Conservation (phyloP, 2,329 filamentous ascomycete genomes). For the Aspergillus fischeri region DNA sequence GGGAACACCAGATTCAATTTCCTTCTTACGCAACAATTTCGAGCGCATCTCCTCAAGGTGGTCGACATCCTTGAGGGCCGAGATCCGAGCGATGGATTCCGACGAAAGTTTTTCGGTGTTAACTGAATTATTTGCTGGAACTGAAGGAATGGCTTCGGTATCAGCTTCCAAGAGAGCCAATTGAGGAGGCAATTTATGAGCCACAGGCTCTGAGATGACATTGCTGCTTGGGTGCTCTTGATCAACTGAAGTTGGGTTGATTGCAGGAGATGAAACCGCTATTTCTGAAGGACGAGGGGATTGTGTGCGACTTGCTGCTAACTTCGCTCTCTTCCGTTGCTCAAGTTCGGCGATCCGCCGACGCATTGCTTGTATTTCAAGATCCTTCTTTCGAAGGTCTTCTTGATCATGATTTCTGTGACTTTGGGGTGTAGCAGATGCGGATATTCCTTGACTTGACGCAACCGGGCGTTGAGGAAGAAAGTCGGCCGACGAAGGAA, state of each 20-base stretch:
- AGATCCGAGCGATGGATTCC: not conserved
- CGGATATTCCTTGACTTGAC: conserved; percentile 38
- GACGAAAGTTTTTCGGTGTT: not conserved
- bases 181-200: not conserved
- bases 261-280: conserved; percentile 16
- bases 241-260: conserved; percentile 9
- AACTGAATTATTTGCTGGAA: conserved; percentile 1
- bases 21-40: conserved; percentile 42
- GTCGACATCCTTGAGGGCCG: conserved; percentile 2
- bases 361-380: conserved; percentile 46
- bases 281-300: conserved; percentile 29
- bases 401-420: conserved; percentile 36
- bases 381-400: conserved; percentile 45
- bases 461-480: conserved; percentile 37
- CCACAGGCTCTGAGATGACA: not conserved
- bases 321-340: conserved; percentile 40
- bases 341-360: conserved; percentile 49
- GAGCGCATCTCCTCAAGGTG: conserved; percentile 30
- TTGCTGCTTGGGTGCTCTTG: not conserved
- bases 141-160: not conserved
- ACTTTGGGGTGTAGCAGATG: conserved; percentile 34
- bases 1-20: conserved; percentile 48
- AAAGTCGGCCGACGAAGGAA: conserved; percentile 44
- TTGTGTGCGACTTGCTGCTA: conserved; percentile 33
- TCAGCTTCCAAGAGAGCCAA: not conserved